Conservation (phyloP, 2,329 filamentous ascomycete genomes). For the Calonectria multiphialidica region DNA sequence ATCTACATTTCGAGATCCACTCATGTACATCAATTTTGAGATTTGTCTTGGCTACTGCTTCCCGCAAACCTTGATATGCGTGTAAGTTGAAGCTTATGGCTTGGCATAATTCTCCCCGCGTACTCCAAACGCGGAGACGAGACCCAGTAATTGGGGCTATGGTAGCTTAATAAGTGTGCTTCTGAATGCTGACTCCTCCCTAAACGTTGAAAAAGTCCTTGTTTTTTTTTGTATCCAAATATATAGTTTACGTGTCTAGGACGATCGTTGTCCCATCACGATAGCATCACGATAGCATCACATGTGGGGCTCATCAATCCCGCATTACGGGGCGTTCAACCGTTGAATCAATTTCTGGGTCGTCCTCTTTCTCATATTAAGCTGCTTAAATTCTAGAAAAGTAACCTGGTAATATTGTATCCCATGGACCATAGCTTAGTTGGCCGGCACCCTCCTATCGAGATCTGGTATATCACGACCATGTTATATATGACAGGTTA, state of each 20-base stretch:
- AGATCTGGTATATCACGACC: background rate
- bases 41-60: background rate
- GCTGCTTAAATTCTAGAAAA: background rate
- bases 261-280: background rate
- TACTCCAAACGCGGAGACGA: background rate
- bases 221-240: too few species aligned
- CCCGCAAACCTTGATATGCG: background rate
- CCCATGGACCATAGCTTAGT: background rate
- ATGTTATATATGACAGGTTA: background rate
- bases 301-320: background rate
- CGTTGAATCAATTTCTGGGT: background rate
- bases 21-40: background rate
- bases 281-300: background rate
- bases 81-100: background rate
- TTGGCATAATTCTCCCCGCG: background rate
- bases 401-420: background rate
- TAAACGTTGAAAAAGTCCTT: too few species aligned
- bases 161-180: background rate
- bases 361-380: background rate
- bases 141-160: constrained; percentile 1
- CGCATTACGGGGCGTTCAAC: background rate
- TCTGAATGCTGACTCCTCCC: too few species aligned
- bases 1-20: background rate
- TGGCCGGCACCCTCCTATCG: background rate
- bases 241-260: too few species aligned